Conservation (phyloP, 179 eudicot genomes). For the Spinacia oleracea region DNA sequence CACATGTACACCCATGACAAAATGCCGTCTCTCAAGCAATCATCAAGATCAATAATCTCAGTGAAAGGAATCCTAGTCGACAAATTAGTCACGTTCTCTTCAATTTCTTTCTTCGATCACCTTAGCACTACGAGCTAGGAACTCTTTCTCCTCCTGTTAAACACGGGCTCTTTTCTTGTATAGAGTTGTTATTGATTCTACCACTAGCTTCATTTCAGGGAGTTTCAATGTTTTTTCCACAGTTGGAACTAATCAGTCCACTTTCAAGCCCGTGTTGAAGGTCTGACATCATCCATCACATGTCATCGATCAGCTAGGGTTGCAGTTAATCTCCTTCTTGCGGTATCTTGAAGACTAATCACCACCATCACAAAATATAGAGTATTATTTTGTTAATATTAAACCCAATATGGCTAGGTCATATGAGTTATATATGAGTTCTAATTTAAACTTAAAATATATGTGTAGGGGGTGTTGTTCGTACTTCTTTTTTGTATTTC, state of each 20-base stretch:
- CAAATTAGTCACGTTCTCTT: background rate
- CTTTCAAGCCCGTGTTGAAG: slow-evolving; percentile 12
- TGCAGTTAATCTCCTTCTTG: slow-evolving; percentile 3
- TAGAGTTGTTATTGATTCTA: slow-evolving; percentile 14
- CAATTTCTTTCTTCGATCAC: slow-evolving; percentile 12
- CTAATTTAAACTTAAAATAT: too few relatives aligned
- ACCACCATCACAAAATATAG: too few relatives aligned
- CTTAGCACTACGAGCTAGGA: slow-evolving; percentile 18
- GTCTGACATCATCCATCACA: background rate
- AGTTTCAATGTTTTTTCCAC: slow-evolving; percentile 11
- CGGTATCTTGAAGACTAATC: slow-evolving; percentile 10
- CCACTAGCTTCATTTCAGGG: background rate
- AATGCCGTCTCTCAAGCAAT: background rate
- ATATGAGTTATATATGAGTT: too few relatives aligned
- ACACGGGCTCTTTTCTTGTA: slow-evolving; percentile 8
- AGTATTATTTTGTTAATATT: too few relatives aligned
- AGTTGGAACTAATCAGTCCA: slow-evolving; percentile 23
- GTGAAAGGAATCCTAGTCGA: background rate
- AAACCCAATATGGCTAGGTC: too few relatives aligned
- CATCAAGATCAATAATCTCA: background rate
- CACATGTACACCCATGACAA: background rate
- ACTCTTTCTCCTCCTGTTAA: slow-evolving; percentile 3
- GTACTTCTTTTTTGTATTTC: too few relatives aligned
- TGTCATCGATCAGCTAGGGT: slow-evolving; percentile 7
- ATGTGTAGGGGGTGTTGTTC: too few relatives aligned